phyloP scores from a whole-genome alignment of 164 flowering plant genomes.

The Magnolia kwangsiensis region DNA sequence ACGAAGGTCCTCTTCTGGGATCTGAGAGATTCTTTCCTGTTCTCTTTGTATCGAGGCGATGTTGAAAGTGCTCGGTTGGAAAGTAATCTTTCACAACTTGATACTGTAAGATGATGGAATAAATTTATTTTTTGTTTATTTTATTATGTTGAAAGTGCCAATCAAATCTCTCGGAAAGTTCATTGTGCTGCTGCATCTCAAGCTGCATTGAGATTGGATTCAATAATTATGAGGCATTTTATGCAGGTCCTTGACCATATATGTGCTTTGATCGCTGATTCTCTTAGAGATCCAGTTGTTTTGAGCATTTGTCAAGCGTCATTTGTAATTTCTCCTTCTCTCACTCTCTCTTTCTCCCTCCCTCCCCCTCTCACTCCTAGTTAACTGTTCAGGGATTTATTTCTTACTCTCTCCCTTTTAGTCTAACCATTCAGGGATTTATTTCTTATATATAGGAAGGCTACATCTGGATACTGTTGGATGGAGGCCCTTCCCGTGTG shows the following conservation, averaged over 20 bases:
- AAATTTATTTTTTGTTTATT: background rate
- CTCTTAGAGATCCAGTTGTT: constrained; percentile 62
- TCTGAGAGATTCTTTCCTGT: constrained; percentile 57
- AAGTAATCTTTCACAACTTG: constrained; percentile 51
- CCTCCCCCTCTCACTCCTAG: background rate
- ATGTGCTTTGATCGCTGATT: constrained; percentile 54
- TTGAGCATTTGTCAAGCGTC: constrained; percentile 58
- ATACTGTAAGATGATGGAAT: constrained; percentile 48
- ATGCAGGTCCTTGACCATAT: constrained; percentile 59
- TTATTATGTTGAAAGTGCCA: background rate
- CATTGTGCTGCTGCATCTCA: background rate
- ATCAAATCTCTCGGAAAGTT: background rate
- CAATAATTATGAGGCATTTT: constrained; percentile 1
- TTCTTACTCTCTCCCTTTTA: constrained; percentile 4
- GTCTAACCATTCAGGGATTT: constrained; percentile 2
- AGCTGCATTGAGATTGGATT: background rate
- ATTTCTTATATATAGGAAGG: constrained; percentile 44
- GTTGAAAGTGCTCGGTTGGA: constrained; percentile 73
- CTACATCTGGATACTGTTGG: constrained; percentile 64
- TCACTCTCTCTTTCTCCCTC: constrained; percentile 7
- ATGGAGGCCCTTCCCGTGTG: constrained; percentile 90
- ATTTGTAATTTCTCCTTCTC: constrained; percentile 42
- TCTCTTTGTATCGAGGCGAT: constrained; percentile 52
- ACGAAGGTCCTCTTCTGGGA: constrained; percentile 77
- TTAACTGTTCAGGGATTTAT: background rate